Evolutionary conservation across 176 grass and related monocot species (phyloP).

Genomic region (Aegilops longissima): DNA sequence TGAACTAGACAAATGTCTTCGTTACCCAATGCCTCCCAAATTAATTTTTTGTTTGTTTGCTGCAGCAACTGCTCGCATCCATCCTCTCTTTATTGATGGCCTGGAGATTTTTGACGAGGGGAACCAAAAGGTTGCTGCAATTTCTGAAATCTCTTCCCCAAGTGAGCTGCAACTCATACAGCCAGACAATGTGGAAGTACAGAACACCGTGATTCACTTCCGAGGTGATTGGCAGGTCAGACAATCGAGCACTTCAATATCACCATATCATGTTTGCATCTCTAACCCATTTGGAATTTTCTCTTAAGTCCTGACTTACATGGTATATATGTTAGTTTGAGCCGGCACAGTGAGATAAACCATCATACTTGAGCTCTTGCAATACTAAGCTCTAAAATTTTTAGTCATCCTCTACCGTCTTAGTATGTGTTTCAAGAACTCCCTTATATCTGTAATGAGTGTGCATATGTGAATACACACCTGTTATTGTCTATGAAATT

Average conservation of each 20-base stretch:
- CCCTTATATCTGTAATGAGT: neutral
- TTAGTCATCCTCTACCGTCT: neutral
- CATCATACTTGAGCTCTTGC: neutral
- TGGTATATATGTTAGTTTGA: neutral
- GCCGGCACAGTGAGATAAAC: neutral
- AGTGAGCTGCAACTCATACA: constrained; percentile 58
- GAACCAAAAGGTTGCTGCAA: constrained; percentile 47
- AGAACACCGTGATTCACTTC: constrained; percentile 73
- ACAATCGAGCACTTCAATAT: neutral
- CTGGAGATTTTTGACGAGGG: constrained; percentile 47
- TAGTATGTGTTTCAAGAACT: neutral
- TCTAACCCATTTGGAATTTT: neutral
- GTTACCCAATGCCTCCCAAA: neutral
- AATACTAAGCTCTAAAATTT: neutral
- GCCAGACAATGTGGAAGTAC: constrained; percentile 47
- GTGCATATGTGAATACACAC: neutral
- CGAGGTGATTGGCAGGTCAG: constrained; percentile 83
- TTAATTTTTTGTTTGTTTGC: neutral
- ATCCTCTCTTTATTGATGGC: constrained; percentile 74
- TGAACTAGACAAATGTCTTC: neutral
- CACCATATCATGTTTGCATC: neutral
- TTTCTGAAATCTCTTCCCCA: constrained; percentile 72
- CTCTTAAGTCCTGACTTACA: constrained; percentile 2
- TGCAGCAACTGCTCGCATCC: constrained; percentile 75
- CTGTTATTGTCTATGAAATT: neutral